phyloP scores from a whole-genome alignment of 371 early-diverging fungal genomes.

The Zopfochytrium polystomum region DNA sequence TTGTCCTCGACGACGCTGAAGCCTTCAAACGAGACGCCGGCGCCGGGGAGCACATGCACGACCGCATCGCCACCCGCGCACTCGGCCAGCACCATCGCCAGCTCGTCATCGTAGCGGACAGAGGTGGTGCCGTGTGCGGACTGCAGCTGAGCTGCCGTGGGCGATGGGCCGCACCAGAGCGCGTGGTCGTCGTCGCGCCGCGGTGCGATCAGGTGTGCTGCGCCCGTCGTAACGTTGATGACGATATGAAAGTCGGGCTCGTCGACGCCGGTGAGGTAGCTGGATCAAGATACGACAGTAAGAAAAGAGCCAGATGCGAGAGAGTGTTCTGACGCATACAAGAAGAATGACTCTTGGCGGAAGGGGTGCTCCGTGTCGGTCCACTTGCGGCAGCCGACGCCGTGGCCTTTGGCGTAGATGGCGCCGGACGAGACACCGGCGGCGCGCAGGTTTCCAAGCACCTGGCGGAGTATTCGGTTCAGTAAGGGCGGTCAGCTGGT shows the following conservation, averaged over 20 bases:
- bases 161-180: conserved; percentile 16
- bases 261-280: conserved; percentile 19
- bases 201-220: conserved; percentile 10
- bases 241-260: conserved; percentile 12
- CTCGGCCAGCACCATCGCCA: background rate
- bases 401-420: too few species aligned
- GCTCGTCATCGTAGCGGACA: background rate
- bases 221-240: conserved; percentile 3
- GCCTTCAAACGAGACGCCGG: too few species aligned
- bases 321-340: too few species aligned
- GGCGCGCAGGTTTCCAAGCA: too few species aligned
- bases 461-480: too few species aligned
- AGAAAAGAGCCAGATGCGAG: too few species aligned
- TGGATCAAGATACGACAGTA: too few species aligned
- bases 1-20: too few species aligned
- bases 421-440: too few species aligned
- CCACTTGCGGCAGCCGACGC: too few species aligned
- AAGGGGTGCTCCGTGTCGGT: conserved; percentile 21
- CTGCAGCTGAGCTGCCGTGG: background rate
- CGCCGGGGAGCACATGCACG: conserved; percentile 9
- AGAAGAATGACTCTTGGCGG: conserved; percentile 21
- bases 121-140: background rate
- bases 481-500: too few species aligned
- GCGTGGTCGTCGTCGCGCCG: conserved; percentile 13
- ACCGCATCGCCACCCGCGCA: background rate